Conservation (phyloP, 805 yeast genomes). For the Suhomyces sp. region DNA sequence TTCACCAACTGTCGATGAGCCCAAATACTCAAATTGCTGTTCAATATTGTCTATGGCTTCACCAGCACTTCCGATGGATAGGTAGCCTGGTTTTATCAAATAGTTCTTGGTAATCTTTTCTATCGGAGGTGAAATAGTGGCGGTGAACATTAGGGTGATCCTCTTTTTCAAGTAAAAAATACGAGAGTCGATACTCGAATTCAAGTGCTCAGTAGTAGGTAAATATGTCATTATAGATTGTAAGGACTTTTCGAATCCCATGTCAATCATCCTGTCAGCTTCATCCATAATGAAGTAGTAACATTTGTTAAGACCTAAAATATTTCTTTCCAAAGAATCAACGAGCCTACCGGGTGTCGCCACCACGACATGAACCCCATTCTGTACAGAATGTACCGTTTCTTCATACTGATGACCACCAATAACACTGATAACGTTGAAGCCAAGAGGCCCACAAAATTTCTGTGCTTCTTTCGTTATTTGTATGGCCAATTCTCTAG, state of each 20-base stretch:
- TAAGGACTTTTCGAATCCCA: conserved; percentile 88
- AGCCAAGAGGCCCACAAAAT: conserved; percentile 41
- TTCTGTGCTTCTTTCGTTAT: conserved; percentile 65
- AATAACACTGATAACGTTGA: conserved; percentile 63
- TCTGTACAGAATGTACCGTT: conserved; percentile 56
- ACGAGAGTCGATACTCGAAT: conserved; percentile 29
- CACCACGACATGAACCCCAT: conserved; percentile 75
- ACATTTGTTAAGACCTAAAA: conserved; percentile 59
- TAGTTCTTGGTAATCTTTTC: conserved; percentile 66
- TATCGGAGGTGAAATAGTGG: conserved; percentile 80
- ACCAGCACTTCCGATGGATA: conserved; percentile 67
- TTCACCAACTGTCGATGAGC: conserved; percentile 20
- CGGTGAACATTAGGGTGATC: conserved; percentile 89
- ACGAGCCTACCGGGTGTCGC: conserved; percentile 94
- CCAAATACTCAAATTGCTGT: conserved; percentile 56
- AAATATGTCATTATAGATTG: conserved; percentile 55
- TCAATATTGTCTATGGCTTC: conserved; percentile 65
- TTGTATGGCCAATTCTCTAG: conserved; percentile 91
- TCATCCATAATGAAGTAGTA: conserved; percentile 81
- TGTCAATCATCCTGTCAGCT: conserved; percentile 92
- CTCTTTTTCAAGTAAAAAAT: conserved; percentile 40
- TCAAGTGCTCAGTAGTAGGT: conserved; percentile 38
- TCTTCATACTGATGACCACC: conserved; percentile 90
- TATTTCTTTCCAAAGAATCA: conserved; percentile 73
- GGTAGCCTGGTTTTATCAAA: conserved; percentile 58